These are phyloP conservation scores for Alnus rubra DNA, from an alignment of 306 rosid genomes.

Conservation along the genomic window DNA sequence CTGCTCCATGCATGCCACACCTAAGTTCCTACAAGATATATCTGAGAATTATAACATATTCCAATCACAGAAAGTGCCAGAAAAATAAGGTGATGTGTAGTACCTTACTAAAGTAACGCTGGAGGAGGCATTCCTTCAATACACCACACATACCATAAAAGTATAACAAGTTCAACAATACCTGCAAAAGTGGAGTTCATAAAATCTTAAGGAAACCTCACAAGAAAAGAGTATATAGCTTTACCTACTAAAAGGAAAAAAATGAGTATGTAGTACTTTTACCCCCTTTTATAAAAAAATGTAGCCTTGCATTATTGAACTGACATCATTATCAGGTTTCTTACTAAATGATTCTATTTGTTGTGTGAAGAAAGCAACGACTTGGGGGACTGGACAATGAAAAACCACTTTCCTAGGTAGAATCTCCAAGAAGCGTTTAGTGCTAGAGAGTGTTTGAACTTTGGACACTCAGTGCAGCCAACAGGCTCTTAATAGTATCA, in stretches of 20 bases:
- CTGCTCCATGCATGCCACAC: slow-evolving; percentile 57
- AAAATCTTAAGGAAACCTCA: slow-evolving; percentile 10
- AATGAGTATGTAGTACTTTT: neutral
- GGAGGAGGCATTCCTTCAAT: slow-evolving; percentile 84
- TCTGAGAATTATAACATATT: slow-evolving; percentile 8
- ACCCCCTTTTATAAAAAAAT: neutral
- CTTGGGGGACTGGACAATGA: neutral
- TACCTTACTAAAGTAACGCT: slow-evolving; percentile 88
- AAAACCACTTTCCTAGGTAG: neutral
- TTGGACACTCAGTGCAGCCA: neutral
- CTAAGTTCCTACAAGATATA: slow-evolving; percentile 64
- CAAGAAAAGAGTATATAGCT: neutral
- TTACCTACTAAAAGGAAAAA: neutral
- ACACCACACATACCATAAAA: slow-evolving; percentile 84
- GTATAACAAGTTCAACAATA: slow-evolving; percentile 68
- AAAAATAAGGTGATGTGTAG: slow-evolving; percentile 13
- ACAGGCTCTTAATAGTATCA: slow-evolving; percentile 3
- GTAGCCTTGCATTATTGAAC: neutral
- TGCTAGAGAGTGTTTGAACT: neutral
- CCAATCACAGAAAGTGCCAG: neutral
- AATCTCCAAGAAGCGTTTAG: neutral
- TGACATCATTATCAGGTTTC: neutral
- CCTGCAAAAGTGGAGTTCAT: slow-evolving; percentile 41
- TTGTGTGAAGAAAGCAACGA: neutral
- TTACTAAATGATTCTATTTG: neutral